phyloP scores from a whole-genome alignment of 345 rosid species.

The Lenwebbia sp. region DNA sequence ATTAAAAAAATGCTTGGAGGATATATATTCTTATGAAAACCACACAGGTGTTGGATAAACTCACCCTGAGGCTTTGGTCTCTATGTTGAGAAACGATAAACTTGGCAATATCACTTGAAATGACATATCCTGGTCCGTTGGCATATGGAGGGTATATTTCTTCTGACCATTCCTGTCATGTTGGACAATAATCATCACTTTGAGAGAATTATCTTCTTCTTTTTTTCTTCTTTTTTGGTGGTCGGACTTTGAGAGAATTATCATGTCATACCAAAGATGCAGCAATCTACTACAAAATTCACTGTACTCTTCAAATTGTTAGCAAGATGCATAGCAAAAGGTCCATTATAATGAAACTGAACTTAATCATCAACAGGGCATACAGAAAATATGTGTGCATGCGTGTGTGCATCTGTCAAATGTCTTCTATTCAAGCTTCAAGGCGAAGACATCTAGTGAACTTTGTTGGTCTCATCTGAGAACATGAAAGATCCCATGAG shows the following conservation, averaged over 20 bases:
- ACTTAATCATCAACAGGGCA: not conserved
- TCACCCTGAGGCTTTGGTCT: slow-evolving; percentile 57
- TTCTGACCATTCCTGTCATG: slow-evolving; percentile 94
- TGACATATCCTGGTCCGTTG: slow-evolving; percentile 86
- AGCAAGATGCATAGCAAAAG: not conserved
- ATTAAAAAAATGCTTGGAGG: not conserved
- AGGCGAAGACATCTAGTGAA: not conserved
- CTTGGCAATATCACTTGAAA: slow-evolving; percentile 63
- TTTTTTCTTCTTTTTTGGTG: too few species aligned
- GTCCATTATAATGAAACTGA: not conserved
- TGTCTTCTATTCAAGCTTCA: not conserved
- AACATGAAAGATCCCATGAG: not conserved
- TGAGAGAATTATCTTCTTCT: not conserved
- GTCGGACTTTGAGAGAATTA: not conserved
- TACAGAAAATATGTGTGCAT: not conserved
- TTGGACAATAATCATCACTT: not conserved
- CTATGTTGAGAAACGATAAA: slow-evolving; percentile 50
- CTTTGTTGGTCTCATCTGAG: not conserved
- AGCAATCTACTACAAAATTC: not conserved
- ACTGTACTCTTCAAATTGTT: not conserved
- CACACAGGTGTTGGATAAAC: not conserved
- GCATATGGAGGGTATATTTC: slow-evolving; percentile 90
- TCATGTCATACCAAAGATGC: not conserved
- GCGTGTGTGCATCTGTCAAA: not conserved
- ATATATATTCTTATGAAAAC: not conserved